Conservation (phyloP, 805 yeast species). For the Scheffersomyces coipomensis region DNA sequence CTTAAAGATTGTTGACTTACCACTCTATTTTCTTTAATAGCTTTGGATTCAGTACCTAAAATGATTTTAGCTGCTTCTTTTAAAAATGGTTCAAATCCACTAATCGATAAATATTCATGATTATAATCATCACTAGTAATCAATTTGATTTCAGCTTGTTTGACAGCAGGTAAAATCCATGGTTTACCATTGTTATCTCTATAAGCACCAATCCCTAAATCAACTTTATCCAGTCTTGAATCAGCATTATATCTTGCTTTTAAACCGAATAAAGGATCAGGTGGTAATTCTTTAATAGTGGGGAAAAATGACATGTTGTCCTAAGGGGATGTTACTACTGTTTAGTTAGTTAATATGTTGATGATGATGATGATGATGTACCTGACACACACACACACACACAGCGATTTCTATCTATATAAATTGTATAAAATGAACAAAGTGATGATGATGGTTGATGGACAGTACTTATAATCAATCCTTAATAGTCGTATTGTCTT, state of each 20-base stretch:
- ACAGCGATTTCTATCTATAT: too few relatives aligned
- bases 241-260: constrained; percentile 66
- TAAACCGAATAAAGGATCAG: constrained; percentile 84
- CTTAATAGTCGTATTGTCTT: neutral
- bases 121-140: constrained; percentile 60
- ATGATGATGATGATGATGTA: too few relatives aligned
- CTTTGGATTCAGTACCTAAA: constrained; percentile 58
- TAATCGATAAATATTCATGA: constrained; percentile 87
- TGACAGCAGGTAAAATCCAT: constrained; percentile 70
- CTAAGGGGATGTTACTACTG: too few relatives aligned
- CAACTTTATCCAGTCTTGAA: constrained; percentile 66
- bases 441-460: neutral
- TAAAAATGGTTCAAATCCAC: constrained; percentile 70
- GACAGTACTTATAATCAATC: too few relatives aligned
- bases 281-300: constrained; percentile 64
- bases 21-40: constrained; percentile 46
- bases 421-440: neutral
- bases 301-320: constrained; percentile 40
- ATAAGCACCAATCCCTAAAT: constrained; percentile 82
- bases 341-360: too few relatives aligned
- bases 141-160: constrained; percentile 63
- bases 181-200: constrained; percentile 69
- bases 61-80: constrained; percentile 71
- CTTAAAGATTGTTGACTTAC: constrained; percentile 75
- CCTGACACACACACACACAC: too few relatives aligned